These are phyloP conservation scores for Kazachstania bromeliacearum DNA, from an alignment of 805 yeast genomes.

Conservation along the genomic window DNA sequence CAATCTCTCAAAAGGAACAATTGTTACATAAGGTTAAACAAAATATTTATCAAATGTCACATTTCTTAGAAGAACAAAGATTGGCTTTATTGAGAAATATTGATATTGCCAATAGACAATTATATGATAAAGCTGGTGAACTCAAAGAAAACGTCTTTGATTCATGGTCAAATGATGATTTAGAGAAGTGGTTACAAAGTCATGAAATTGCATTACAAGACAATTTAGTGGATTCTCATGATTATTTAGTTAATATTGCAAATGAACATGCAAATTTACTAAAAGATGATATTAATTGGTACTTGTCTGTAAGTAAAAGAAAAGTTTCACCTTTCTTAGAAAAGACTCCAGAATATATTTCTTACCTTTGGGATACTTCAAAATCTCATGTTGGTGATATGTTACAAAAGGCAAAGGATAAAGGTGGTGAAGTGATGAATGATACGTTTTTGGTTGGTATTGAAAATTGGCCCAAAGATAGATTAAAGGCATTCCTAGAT, in stretches of 20 bases:
- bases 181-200: conserved; percentile 43
- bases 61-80: conserved; percentile 32
- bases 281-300: conserved; percentile 33
- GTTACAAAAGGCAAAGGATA: conserved; percentile 14
- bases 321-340: conserved; percentile 30
- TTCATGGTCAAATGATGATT: conserved; percentile 45
- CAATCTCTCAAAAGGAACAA: conserved; percentile 32
- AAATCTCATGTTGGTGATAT: conserved; percentile 7
- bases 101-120: conserved; percentile 28
- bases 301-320: conserved; percentile 25
- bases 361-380: conserved; percentile 20
- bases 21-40: conserved; percentile 34
- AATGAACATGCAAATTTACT: conserved; percentile 29
- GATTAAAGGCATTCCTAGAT: conserved; percentile 34
- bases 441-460: conserved; percentile 39
- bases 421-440: conserved; percentile 31
- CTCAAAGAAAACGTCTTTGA: conserved; percentile 39
- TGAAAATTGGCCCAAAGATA: conserved; percentile 39
- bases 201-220: conserved; percentile 36
- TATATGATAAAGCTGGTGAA: conserved; percentile 33
- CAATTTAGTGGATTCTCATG: conserved; percentile 27
- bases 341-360: conserved; percentile 27
- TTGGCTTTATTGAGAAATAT: conserved; percentile 33
- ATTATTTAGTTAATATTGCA: conserved; percentile 31
- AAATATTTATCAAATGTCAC: conserved; percentile 37